Evolutionary conservation across 768 basidiomycete species (phyloP).

Genomic region (Suillus occidentalis): DNA sequence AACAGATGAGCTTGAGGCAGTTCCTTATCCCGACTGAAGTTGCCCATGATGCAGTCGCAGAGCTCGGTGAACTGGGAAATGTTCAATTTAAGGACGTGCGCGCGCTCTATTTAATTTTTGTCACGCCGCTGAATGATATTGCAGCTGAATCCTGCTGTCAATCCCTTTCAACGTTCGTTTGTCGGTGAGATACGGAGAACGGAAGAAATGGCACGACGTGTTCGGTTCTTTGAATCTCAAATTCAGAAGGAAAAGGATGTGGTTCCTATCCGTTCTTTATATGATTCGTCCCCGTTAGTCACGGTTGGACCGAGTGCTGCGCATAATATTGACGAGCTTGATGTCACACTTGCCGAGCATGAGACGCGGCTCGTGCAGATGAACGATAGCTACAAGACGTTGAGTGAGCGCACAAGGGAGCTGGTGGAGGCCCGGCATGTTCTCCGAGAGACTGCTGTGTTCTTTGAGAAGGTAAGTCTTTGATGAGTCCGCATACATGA

Average conservation of each 20-base stretch:
- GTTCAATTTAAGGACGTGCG: constrained; percentile 97
- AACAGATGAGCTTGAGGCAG: constrained; percentile 97
- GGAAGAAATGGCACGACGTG: constrained; percentile 94
- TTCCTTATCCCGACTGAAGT: constrained; percentile 97
- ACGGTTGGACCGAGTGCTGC: constrained; percentile 91
- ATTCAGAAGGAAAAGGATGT: constrained; percentile 84
- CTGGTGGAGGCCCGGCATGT: constrained; percentile 94
- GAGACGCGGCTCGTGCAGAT: constrained; percentile 83
- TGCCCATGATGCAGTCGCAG: constrained; percentile 93
- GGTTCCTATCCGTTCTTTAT: constrained; percentile 79
- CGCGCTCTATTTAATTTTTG: constrained; percentile 7
- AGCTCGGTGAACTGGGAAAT: constrained; percentile 92
- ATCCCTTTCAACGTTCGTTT: constrained; percentile 98
- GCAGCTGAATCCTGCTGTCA: constrained; percentile 91
- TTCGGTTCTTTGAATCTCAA: constrained; percentile 85
- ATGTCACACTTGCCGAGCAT: constrained; percentile 81
- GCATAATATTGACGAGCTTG: constrained; percentile 92
- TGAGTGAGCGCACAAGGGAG: constrained; percentile 84
- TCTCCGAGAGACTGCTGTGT: constrained; percentile 90
- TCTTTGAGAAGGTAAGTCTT: constrained; percentile 78
- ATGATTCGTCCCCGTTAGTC: constrained; percentile 83
- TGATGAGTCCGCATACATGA: background rate
- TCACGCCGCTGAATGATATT: constrained; percentile 9
- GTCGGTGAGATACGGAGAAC: constrained; percentile 93
- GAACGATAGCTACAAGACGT: constrained; percentile 89